phyloP scores from a whole-genome alignment of 805 yeast species.

The Candida insectalens region DNA sequence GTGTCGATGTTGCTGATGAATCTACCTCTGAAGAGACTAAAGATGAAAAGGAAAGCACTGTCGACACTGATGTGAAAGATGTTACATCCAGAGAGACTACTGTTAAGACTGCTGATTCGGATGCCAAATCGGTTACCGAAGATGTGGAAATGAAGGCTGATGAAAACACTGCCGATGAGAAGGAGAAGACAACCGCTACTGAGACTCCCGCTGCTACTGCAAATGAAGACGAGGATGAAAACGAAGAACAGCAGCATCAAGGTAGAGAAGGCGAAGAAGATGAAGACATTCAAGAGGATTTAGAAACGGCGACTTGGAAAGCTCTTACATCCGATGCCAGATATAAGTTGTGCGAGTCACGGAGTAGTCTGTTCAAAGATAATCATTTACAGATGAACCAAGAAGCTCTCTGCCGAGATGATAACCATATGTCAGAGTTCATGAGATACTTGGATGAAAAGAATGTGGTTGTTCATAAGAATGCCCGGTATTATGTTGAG shows the following conservation, averaged over 20 bases:
- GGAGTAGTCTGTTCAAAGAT: slow-evolving; percentile 58
- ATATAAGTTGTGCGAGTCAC: slow-evolving; percentile 60
- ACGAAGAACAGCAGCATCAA: slow-evolving; percentile 1
- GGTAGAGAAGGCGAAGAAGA: slow-evolving; percentile 8
- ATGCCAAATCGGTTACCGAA: slow-evolving; percentile 10
- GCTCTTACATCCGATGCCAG: slow-evolving; percentile 70
- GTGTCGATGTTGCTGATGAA: slow-evolving; percentile 14
- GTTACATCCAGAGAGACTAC: too few relatives aligned
- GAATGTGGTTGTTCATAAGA: slow-evolving; percentile 24
- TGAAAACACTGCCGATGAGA: slow-evolving; percentile 2
- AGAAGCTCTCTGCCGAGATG: slow-evolving; percentile 57
- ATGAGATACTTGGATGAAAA: slow-evolving; percentile 33
- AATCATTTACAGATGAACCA: slow-evolving; percentile 53
- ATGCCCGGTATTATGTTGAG: slow-evolving; percentile 33
- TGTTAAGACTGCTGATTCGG: not conserved
- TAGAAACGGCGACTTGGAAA: slow-evolving; percentile 79
- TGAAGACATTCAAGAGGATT: slow-evolving; percentile 32
- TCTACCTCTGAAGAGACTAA: not conserved
- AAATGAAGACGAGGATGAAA: slow-evolving; percentile 3
- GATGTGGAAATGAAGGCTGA: slow-evolving; percentile 5
- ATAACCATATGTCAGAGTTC: slow-evolving; percentile 58
- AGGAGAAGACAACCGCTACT: slow-evolving; percentile 3
- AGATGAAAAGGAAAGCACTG: slow-evolving; percentile 1
- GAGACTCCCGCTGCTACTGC: slow-evolving; percentile 2
- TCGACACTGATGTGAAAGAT: not conserved